These are phyloP conservation scores for Hymenoscyphus fructigenus DNA, from an alignment of 2,329 filamentous ascomycete species.

Conservation along the genomic window DNA sequence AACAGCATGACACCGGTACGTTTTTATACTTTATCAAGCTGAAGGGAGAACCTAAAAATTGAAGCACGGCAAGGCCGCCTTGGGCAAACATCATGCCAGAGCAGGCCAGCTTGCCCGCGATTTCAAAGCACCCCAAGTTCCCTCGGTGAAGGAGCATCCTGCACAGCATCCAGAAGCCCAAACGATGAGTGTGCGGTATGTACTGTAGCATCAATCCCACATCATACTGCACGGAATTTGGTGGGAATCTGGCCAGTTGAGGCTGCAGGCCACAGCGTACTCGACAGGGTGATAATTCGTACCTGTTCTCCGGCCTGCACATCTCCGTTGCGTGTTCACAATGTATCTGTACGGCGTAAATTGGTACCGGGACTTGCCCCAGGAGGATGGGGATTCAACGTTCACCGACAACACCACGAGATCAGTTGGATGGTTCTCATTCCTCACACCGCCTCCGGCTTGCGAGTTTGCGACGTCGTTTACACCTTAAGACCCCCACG, in stretches of 20 bases:
- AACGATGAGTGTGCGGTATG: background rate
- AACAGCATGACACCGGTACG: no score
- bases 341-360: background rate
- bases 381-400: background rate
- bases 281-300: no score
- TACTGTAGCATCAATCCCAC: background rate
- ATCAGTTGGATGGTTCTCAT: background rate
- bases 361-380: background rate
- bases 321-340: background rate
- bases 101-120: background rate
- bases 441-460: background rate
- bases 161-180: constrained; percentile 1
- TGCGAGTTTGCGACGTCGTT: background rate
- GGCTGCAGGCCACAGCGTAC: no score
- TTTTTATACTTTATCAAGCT: no score
- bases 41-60: background rate
- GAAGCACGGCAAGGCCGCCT: background rate
- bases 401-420: constrained; percentile 2
- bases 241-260: background rate
- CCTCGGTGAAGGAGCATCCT: background rate
- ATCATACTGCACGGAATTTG: background rate
- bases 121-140: background rate
- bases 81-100: background rate
- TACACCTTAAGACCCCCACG: background rate
- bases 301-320: background rate